Conservation (phyloP, 192 early-diverging fungal genomes). For the Helicostylum pulchrum region DNA sequence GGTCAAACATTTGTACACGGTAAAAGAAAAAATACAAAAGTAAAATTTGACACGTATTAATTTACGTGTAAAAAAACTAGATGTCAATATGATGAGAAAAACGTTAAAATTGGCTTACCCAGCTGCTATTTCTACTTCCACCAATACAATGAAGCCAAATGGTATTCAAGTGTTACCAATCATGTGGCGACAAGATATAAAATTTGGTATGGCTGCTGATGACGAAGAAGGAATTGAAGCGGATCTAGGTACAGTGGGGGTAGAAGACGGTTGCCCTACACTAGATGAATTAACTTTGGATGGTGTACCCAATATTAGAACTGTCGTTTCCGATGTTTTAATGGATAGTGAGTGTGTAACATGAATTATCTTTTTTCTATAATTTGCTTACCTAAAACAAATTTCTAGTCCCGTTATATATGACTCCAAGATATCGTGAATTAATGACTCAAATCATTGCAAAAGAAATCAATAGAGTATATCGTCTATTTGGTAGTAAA, state of each 20-base stretch:
- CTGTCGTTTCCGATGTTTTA: slow-evolving; percentile 78
- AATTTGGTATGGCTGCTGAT: slow-evolving; percentile 65
- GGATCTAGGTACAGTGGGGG: slow-evolving; percentile 50
- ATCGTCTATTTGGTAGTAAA: slow-evolving; percentile 62
- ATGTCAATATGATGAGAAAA: slow-evolving; percentile 66
- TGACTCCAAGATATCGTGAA: slow-evolving; percentile 79
- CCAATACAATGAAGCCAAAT: slow-evolving; percentile 18
- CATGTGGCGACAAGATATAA: slow-evolving; percentile 78
- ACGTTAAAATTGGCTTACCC: slow-evolving; percentile 57
- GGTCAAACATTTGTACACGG: slow-evolving; percentile 50
- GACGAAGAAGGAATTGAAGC: slow-evolving; percentile 52
- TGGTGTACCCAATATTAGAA: slow-evolving; percentile 75
- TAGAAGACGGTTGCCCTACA: slow-evolving; percentile 57
- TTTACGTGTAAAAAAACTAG: slow-evolving; percentile 42
- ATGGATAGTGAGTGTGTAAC: slow-evolving; percentile 62
- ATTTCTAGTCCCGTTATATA: slow-evolving; percentile 77
- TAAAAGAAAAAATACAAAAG: slow-evolving; percentile 13
- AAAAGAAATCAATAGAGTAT: slow-evolving; percentile 74
- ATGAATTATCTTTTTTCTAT: background rate
- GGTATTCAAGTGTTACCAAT: slow-evolving; percentile 80
- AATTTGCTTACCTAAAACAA: slow-evolving; percentile 2
- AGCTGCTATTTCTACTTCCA: slow-evolving; percentile 14
- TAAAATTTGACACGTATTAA: background rate
- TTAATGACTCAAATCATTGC: slow-evolving; percentile 78
- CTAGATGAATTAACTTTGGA: slow-evolving; percentile 79